Evolutionary conservation across 2,329 filamentous ascomycete genomes (phyloP), one percentile per base, ranked within the genome.

Genomic region (Xylaria sp.): DNA sequence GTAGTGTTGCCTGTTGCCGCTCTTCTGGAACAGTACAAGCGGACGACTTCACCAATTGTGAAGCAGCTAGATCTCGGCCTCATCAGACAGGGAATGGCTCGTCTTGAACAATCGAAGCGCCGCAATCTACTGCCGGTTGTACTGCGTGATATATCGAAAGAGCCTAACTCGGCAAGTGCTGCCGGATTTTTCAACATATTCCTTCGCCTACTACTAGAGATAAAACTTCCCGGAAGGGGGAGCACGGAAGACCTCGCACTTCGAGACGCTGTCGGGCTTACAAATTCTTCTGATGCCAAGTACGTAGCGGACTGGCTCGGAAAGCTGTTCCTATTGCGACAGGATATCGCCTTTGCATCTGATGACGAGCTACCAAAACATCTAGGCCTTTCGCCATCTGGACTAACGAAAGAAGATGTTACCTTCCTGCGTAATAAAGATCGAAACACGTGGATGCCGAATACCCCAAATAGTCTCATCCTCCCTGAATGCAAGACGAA

Each of bases 51-150:
- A 11, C 81, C 88, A 1, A 82, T 97, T 37, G 87, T 99, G 66
- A 89, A 92, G 65, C 91, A 96, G 73, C 90, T 97, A 69, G 93
- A 98, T 76, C 80, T 98, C 40, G 83, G 90, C 17, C 97, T 96
- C 73, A 90, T 97, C 37, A 91, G 96, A 71, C 92, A 96, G 73
- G 95, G 94, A 41, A 71, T 86, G 27, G 75, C 79, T 41, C 80
- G 83, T 3, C 73, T 85, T 21, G 75, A 80, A 31, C 75, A 79
- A 11, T 71, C 82, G 54, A 90, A 94, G 41, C 86, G 92, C 68
- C 83, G 89, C 35, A 86, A 88, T 10, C 79, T 97, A 4, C 76
- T 97, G n/a, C 88, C 92, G 1, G 82, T 86, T 2, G 77, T 93
- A 9, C 78, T 93, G 15, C 81, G 84, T 65, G 90, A 88, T 9